A percentile compares a stretch with the other conserved stretches of the same genome.
Conservation (phyloP, 2,329 filamentous ascomycete species). For the Apiospora marii region DNA sequence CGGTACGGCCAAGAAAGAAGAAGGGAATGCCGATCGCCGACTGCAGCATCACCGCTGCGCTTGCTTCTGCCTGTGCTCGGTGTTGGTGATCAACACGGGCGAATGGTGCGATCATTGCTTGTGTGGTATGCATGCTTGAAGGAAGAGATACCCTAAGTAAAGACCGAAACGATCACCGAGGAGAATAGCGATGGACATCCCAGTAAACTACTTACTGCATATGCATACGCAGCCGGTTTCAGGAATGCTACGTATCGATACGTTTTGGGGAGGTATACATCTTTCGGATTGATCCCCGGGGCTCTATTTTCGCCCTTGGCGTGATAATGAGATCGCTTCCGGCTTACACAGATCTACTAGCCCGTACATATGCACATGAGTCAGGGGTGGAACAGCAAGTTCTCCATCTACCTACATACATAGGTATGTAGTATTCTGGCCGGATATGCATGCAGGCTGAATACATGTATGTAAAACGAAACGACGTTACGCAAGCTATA, state of each 20-base stretch:
- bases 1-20: background rate
- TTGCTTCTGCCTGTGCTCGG: background rate
- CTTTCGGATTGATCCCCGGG: background rate
- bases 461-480: background rate
- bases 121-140: background rate
- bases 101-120: background rate
- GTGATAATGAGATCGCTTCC: background rate
- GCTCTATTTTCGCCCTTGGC: background rate
- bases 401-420: background rate
- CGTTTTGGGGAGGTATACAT: background rate
- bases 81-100: background rate
- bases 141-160: background rate
- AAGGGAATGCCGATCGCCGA: background rate
- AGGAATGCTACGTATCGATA: no score
- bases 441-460: background rate
- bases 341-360: background rate
- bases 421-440: background rate
- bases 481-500: constrained; percentile 8
- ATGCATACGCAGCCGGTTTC: no score
- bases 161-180: background rate
- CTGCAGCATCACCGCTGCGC: background rate
- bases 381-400: background rate
- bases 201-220: background rate
- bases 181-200: background rate
- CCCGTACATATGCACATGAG: background rate